Base-by-base conservation (phyloP, 2,329 filamentous ascomycete genomes). In the Pezicula radicicola region DNA sequence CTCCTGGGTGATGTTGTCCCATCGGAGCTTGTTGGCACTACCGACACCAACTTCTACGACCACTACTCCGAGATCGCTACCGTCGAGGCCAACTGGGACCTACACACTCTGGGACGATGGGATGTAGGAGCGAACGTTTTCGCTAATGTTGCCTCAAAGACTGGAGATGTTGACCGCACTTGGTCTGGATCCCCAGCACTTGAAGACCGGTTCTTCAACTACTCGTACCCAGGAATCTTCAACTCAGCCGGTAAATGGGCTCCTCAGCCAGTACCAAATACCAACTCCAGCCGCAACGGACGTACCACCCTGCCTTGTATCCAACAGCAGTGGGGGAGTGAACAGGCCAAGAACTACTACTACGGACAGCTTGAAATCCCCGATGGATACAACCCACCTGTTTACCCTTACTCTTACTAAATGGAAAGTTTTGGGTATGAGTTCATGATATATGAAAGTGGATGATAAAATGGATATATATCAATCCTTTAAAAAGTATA, bases 1-100 rank as follows among this genome's bases (percentile, higher is more conserved):
- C 78, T 94, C 0, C 72, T 94, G 3, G 90, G 89, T 15, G 88
- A 88, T 53, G 85, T 84, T n/a, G 70, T 95, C 2, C 87, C 88
- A 10, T 48, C 73, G 4, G 48, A 78, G n/a, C 77, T 88, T 1
- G 71, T 83, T 40, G 87, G 87, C 51, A 90, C 87, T 21, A 82
- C 75, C 2, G 89, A 95, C 68, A 63, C 72, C 60, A 81, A 75
- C 64, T 92, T 82, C 69, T 89, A 89, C 73, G 84, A 85, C 67
- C 87, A 89, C 72, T 89, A 89, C 75, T 86, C 81, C 8, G 75
- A 80, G 60, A 77, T 89, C 56, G 72, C 86, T n/a, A 83, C 85
- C 16, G 79, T 87, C 9, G 71, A 79, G 51, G 83, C 84, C 52
- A 90, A 89, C 75, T 89, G 85, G 64, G 76, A 74, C 56, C 78